Percentiles rank a stretch among this genome's conserved stretches.
Evolutionary conservation across 1,284 basidiomycete genomes (phyloP).

Genomic region (Irpex sp.): DNA sequence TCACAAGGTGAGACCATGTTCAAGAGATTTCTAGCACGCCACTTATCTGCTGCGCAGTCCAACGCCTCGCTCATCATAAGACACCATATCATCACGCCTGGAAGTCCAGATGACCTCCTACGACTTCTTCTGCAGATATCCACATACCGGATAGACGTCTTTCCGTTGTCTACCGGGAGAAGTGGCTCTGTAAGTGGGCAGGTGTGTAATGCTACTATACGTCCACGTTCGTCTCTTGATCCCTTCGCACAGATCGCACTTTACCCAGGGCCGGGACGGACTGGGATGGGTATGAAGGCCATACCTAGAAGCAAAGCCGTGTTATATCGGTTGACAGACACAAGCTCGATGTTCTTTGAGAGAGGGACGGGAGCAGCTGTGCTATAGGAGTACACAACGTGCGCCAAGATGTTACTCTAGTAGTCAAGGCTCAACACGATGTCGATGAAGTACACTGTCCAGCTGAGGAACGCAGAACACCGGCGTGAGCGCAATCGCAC

Average conservation of each 20-base stretch:
- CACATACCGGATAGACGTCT: conserved; percentile 65
- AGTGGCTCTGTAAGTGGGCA: conserved; percentile 75
- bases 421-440: no score
- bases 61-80: conserved; percentile 54
- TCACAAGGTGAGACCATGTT: conserved; percentile 41
- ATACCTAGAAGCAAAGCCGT: conserved; percentile 52
- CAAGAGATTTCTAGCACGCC: background rate
- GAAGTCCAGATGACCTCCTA: conserved; percentile 56
- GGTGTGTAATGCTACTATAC: conserved; percentile 35
- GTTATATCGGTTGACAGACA: conserved; percentile 67
- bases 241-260: conserved; percentile 47
- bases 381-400: conserved; percentile 31
- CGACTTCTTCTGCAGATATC: conserved; percentile 53
- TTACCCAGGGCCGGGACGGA: conserved; percentile 48
- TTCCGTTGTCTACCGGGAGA: conserved; percentile 62
- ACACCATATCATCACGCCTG: conserved; percentile 53
- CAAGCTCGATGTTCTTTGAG: conserved; percentile 61
- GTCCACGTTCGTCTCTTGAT: background rate
- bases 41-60: conserved; percentile 30
- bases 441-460: no score
- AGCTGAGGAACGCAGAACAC: no score
- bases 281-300: conserved; percentile 32
- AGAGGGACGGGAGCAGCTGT: conserved; percentile 65
- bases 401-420: no score
- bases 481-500: no score